Evolutionary conservation across 495 filamentous ascomycete genomes (phyloP), one percentile per base, ranked within the genome.

Genomic region (Venustampulla echinocandica): DNA sequence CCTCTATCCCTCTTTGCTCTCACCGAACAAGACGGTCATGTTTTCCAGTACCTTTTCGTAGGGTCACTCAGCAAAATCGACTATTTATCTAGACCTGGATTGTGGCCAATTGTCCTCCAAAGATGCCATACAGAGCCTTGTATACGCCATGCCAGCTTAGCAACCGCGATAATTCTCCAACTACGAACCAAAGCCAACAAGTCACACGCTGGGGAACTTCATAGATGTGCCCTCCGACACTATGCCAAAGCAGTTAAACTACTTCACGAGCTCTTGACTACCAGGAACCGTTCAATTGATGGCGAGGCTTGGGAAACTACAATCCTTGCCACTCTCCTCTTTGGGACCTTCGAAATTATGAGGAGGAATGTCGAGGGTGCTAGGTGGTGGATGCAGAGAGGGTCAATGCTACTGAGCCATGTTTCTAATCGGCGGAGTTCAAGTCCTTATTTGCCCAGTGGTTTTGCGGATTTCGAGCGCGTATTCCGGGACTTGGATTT

Each of bases 11-110:
- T n/a, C 35, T 41, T 51, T 27, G 4, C 5, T 2, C 22, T 51
- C 20, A 21, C 21, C 9, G 24, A 45, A 34, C 42, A 30, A 15
- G 49, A 51, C 23, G 33, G 42, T 15, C 11, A 28, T 14, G 45
- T 37, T 14, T 51, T 45, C 28, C 42, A 51, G 36, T 38, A 46
- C 25, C 14, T 50, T 10, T n/a, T 44, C 32, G 19, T 28, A 6
- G 13, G 17, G 1, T 27, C 11, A 24, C 17, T 37, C 10, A 43
- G 11, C 19, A 36, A 35, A 19, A 20, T 40, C 11, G 37, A 40
- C 17, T 18, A 13, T 9, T 42, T 24, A n/a, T 17, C 24, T 18
- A 13, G 15, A 3, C 15, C 35, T 11, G 22, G 15, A n/a, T 17
- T 42, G 17, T 48, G 45, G 45, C 6, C 23, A 14, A 11, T 42